phyloP scores from a whole-genome alignment of 768 basidiomycete species.

The Infundibulicybe gibba region DNA sequence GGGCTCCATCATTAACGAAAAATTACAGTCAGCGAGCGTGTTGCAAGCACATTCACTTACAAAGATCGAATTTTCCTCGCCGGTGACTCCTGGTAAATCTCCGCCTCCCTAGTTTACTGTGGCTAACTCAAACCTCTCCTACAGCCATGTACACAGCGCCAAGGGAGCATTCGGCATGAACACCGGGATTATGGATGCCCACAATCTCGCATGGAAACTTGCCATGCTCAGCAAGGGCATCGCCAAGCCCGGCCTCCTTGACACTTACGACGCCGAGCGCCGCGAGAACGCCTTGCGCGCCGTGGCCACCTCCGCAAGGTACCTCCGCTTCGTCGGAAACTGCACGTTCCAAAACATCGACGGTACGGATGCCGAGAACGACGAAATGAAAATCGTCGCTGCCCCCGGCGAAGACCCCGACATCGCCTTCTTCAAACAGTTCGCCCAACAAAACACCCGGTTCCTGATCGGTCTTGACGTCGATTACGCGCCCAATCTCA shows the following conservation, averaged over 20 bases:
- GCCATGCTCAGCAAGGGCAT: slow-evolving; percentile 20
- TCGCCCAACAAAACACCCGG: slow-evolving; percentile 5
- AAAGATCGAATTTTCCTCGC: slow-evolving; percentile 34
- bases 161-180: slow-evolving; percentile 17
- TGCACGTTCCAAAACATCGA: slow-evolving; percentile 7
- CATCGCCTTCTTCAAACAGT: slow-evolving; percentile 5
- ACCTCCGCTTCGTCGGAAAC: slow-evolving; percentile 7
- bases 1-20: no score
- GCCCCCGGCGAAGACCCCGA: slow-evolving; percentile 5
- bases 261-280: slow-evolving; percentile 26
- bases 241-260: slow-evolving; percentile 18
- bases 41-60: slow-evolving; percentile 27
- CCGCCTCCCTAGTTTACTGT: background rate
- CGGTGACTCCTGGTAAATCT: slow-evolving; percentile 29
- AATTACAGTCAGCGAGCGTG: slow-evolving; percentile 29
- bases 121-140: background rate
- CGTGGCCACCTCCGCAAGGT: slow-evolving; percentile 5
- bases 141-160: slow-evolving; percentile 6
- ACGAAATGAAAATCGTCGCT: background rate
- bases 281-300: slow-evolving; percentile 2
- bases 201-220: slow-evolving; percentile 32
- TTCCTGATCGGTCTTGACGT: slow-evolving; percentile 6
- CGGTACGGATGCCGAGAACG: slow-evolving; percentile 1
- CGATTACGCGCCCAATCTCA: slow-evolving; percentile 4
- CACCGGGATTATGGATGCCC: slow-evolving; percentile 24